A percentile compares a stretch with the other conserved stretches of the same genome.
Evolutionary conservation across 2,329 filamentous ascomycete genomes (phyloP).

Genomic region (Fusarium abutilonis): DNA sequence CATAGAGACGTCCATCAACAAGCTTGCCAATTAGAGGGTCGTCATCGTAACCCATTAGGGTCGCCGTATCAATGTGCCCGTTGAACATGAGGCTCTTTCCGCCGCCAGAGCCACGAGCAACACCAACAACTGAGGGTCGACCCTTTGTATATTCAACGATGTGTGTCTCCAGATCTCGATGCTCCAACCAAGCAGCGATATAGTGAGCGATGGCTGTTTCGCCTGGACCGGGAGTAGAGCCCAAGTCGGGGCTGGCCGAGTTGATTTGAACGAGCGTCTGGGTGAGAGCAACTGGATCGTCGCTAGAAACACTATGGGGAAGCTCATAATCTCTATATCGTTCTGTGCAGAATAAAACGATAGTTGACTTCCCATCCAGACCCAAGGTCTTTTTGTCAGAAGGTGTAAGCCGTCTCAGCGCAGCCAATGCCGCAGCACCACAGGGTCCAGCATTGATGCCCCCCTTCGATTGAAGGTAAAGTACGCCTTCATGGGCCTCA

Average conservation of each 20-base stretch:
- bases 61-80: conserved; percentile 64
- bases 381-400: conserved; percentile 50
- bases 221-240: conserved; percentile 54
- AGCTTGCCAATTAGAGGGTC: conserved; percentile 57
- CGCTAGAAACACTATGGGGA: conserved; percentile 54
- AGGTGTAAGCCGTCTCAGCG: conserved; percentile 60
- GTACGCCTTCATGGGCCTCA: conserved; percentile 68
- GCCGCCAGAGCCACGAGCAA: conserved; percentile 57
- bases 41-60: conserved; percentile 56
- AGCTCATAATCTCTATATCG: conserved; percentile 63
- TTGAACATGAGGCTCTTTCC: conserved; percentile 63
- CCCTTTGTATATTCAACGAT: conserved; percentile 58
- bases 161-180: conserved; percentile 61
- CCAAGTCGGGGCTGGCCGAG: conserved; percentile 59
- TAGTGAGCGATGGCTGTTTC: conserved; percentile 59
- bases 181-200: conserved; percentile 60
- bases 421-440: conserved; percentile 67
- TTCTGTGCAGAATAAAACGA: conserved; percentile 72
- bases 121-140: conserved; percentile 61
- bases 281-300: conserved; percentile 56
- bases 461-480: conserved; percentile 59
- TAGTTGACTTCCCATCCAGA: conserved; percentile 60
- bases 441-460: conserved; percentile 68
- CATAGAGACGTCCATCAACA: conserved; percentile 54
- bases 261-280: conserved; percentile 59